These are phyloP conservation scores for Talaromyces nanjingensis DNA, from an alignment of 495 filamentous ascomycete genomes.

Conservation along the genomic window DNA sequence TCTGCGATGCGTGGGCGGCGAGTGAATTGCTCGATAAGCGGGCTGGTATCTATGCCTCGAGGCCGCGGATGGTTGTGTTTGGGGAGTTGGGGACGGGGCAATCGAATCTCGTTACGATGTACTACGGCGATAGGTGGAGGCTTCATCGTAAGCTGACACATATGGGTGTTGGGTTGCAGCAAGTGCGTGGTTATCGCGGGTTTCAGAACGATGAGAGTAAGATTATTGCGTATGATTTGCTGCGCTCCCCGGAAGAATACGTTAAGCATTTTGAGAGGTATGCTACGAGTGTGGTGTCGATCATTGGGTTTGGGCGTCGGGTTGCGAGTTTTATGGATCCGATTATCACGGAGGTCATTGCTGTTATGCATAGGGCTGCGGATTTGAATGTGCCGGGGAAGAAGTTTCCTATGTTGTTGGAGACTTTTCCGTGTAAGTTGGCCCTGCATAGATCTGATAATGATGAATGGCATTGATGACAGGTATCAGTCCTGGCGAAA, in stretches of 20 bases:
- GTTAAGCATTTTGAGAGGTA: not conserved
- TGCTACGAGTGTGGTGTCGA: not conserved
- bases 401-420: conserved; percentile 53
- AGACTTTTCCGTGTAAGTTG: conserved; percentile 44
- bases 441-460: not conserved
- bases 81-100: not conserved
- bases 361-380: conserved; percentile 27
- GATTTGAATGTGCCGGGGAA: conserved; percentile 45
- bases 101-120: not conserved
- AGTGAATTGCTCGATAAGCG: conserved; percentile 21
- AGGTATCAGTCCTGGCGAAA: conserved; percentile 26
- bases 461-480: not conserved
- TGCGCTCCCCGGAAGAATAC: conserved; percentile 24
- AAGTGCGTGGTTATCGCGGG: conserved; percentile 49
- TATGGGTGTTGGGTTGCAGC: conserved; percentile 18
- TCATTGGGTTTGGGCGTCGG: not conserved
- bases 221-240: conserved; percentile 29
- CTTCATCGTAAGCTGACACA: not conserved
- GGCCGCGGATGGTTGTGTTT: not conserved
- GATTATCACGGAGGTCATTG: conserved; percentile 41
- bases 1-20: conserved; percentile 57
- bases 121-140: not conserved
- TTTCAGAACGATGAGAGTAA: conserved; percentile 53
- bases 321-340: conserved; percentile 28
- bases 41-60: not conserved